Conservation (phyloP, 2,329 filamentous ascomycete species). For the Dothideomycetes sp. region DNA sequence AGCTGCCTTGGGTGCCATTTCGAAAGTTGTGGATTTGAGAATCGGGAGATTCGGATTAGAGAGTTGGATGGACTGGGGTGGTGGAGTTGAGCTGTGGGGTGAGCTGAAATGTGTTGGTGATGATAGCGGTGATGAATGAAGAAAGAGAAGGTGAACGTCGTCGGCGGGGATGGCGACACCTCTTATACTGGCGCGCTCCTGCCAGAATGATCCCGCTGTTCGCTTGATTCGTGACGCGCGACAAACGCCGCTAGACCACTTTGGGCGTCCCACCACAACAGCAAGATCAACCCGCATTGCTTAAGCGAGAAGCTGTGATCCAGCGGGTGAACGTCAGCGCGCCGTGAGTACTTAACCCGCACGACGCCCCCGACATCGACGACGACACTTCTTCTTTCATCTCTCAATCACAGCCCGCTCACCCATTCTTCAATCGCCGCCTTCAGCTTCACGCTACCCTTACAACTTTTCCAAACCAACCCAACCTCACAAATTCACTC, state of each 20-base stretch:
- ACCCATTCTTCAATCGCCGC: constrained; percentile 16
- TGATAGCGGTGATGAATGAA: constrained; percentile 25
- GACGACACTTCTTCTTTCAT: constrained; percentile 21
- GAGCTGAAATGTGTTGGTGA: constrained; percentile 17
- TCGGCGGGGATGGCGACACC: constrained; percentile 23
- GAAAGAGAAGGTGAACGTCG: constrained; percentile 27
- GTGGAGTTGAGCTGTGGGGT: constrained; percentile 21
- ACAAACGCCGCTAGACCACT: constrained; percentile 10
- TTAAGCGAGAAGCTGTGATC: constrained; percentile 5
- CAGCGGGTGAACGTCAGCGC: constrained; percentile 6
- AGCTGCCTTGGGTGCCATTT: constrained; percentile 97
- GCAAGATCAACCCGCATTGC: constrained; percentile 7
- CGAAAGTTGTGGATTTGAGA: constrained; percentile 27
- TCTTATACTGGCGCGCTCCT: constrained; percentile 11
- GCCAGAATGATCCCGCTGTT: constrained; percentile 4
- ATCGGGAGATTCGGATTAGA: constrained; percentile 17
- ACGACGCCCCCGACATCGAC: constrained; percentile 10
- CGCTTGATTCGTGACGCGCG: not conserved
- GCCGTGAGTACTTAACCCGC: constrained; percentile 6
- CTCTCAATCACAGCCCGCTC: constrained; percentile 27
- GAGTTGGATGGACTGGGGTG: constrained; percentile 15
- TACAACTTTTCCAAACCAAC: constrained; percentile 23
- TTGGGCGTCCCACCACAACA: constrained; percentile 5
- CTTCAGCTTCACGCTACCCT: constrained; percentile 12
- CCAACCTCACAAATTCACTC: constrained; percentile 37